These are phyloP conservation scores for Boeremia exigua DNA, from an alignment of 2,329 filamentous ascomycete genomes.

Conservation along the genomic window DNA sequence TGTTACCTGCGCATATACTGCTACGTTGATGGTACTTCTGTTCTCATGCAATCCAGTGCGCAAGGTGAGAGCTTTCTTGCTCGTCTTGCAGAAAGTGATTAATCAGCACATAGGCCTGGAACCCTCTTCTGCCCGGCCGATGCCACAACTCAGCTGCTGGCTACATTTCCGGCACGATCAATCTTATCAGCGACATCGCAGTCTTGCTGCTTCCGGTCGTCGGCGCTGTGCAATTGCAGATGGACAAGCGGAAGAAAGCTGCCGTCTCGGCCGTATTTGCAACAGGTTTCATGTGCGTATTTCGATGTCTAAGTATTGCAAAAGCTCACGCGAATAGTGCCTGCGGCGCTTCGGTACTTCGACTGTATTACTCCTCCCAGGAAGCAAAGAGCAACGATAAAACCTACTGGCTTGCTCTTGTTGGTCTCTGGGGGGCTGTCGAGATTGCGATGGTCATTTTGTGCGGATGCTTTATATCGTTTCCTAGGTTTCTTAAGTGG, in stretches of 20 bases:
- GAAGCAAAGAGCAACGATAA: slow-evolving; percentile 14
- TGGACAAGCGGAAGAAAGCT: slow-evolving; percentile 4
- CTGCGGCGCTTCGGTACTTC: background rate
- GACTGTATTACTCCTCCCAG: slow-evolving; percentile 7
- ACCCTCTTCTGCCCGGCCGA: slow-evolving; percentile 19
- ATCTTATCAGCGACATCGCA: slow-evolving; percentile 21
- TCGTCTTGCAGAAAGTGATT: slow-evolving; percentile 5
- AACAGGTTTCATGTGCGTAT: slow-evolving; percentile 5
- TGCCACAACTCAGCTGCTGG: slow-evolving; percentile 22
- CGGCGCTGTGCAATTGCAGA: slow-evolving; percentile 1
- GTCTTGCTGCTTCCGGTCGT: slow-evolving; percentile 26
- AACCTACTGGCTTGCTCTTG: slow-evolving; percentile 18
- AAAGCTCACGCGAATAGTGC: background rate
- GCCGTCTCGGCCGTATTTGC: slow-evolving; percentile 6
- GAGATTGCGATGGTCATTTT: slow-evolving; percentile 21
- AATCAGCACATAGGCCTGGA: slow-evolving; percentile 26
- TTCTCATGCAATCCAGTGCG: slow-evolving; percentile 4
- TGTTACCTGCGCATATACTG: slow-evolving; percentile 15
- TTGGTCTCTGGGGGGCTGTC: slow-evolving; percentile 11
- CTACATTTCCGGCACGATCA: background rate
- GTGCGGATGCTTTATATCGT: slow-evolving; percentile 22
- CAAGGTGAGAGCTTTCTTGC: background rate
- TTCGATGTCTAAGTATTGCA: background rate
- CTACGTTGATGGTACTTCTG: background rate
- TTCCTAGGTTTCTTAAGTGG: slow-evolving; percentile 21